These are phyloP conservation scores for Acidiella bohemica DNA, from an alignment of 495 filamentous ascomycete genomes.

Conservation along the genomic window DNA sequence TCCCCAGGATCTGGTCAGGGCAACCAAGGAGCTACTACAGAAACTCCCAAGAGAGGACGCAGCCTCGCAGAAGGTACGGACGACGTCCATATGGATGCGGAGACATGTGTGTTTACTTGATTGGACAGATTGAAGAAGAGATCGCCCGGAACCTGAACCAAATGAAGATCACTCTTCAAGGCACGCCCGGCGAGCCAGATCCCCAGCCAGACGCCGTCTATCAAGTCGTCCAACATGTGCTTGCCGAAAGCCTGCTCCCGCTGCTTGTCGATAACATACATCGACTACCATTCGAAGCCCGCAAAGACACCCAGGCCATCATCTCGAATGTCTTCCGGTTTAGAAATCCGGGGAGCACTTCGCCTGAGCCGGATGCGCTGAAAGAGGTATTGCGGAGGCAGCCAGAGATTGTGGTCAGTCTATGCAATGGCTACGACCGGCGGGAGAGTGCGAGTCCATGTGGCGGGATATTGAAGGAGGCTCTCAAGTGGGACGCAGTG, in stretches of 20 bases:
- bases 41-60: conserved; percentile 31
- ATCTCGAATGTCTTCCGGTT: conserved; percentile 81
- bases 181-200: conserved; percentile 61
- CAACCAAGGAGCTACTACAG: conserved; percentile 43
- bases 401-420: conserved; percentile 71
- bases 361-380: conserved; percentile 61
- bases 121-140: conserved; percentile 31
- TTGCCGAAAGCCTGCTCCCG: conserved; percentile 78
- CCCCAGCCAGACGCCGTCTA: conserved; percentile 74
- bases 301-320: conserved; percentile 81
- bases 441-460: conserved; percentile 88
- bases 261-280: conserved; percentile 65
- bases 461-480: conserved; percentile 79
- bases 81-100: background rate
- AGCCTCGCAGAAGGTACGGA: conserved; percentile 24
- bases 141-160: conserved; percentile 28
- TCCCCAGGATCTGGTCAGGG: conserved; percentile 41
- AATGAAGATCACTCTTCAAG: conserved; percentile 32
- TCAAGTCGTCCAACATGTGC: conserved; percentile 61
- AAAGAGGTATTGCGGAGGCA: conserved; percentile 71
- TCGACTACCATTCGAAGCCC: conserved; percentile 81
- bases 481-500: conserved; percentile 79
- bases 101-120: too few species aligned
- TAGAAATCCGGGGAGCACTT: conserved; percentile 44
- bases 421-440: conserved; percentile 81